Conservation (phyloP, 768 basidiomycete species). For the Leucocoprinus leucothites region DNA sequence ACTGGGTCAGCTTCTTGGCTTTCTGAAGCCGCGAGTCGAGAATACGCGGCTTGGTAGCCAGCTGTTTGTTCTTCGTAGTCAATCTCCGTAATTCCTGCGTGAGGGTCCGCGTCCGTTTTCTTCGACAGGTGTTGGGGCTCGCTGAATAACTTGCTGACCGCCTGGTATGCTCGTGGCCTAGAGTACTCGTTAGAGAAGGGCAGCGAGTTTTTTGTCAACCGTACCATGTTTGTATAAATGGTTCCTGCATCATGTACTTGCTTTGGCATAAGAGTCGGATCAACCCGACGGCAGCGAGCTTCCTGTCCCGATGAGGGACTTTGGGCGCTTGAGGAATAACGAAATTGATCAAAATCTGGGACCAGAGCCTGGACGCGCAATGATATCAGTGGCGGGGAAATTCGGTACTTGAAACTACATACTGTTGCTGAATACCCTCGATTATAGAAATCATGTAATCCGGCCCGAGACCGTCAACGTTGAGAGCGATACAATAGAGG, state of each 20-base stretch:
- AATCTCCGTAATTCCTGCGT: slow-evolving; percentile 65
- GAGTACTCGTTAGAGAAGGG: not conserved
- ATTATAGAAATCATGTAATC: slow-evolving; percentile 77
- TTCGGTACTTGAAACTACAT: slow-evolving; percentile 19
- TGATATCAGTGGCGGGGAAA: not conserved
- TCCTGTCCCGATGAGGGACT: slow-evolving; percentile 79
- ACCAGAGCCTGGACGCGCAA: slow-evolving; percentile 53
- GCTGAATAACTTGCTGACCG: slow-evolving; percentile 72
- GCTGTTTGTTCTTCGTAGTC: slow-evolving; percentile 89
- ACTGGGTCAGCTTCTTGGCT: slow-evolving; percentile 55
- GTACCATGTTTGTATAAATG: slow-evolving; percentile 65
- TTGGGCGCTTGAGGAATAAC: slow-evolving; percentile 79
- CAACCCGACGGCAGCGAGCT: slow-evolving; percentile 78
- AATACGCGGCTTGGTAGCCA: slow-evolving; percentile 94
- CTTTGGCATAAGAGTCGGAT: slow-evolving; percentile 78
- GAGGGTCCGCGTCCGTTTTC: slow-evolving; percentile 41
- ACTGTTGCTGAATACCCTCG: slow-evolving; percentile 87
- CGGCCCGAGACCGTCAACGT: slow-evolving; percentile 69
- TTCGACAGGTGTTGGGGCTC: slow-evolving; percentile 69
- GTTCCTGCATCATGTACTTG: slow-evolving; percentile 61
- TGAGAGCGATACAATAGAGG: slow-evolving; percentile 70
- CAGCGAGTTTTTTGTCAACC: slow-evolving; percentile 11
- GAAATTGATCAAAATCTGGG: slow-evolving; percentile 72
- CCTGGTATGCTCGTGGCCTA: slow-evolving; percentile 70
- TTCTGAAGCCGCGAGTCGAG: slow-evolving; percentile 83